Percentiles rank a stretch among this genome's conserved stretches.
phyloP scores from a whole-genome alignment of 23 red algal species.

The Gracilaria vermiculophylla region DNA sequence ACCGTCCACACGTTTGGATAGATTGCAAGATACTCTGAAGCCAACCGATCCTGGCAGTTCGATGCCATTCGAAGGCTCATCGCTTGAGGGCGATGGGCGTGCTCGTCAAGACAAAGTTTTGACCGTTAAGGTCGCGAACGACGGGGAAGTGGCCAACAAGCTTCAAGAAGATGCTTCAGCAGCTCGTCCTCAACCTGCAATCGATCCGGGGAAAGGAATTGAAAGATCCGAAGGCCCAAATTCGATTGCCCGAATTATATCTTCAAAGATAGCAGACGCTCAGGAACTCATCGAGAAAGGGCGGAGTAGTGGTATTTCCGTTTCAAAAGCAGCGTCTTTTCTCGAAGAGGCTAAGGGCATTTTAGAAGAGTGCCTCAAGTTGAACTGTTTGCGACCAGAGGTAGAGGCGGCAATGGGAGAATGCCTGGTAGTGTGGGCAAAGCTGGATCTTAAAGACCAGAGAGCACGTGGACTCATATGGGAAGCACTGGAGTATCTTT shows the following conservation, averaged over 20 bases:
- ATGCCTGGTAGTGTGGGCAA: conserved; percentile 43
- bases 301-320: conserved; percentile 14
- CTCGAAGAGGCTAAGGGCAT: conserved; percentile 15
- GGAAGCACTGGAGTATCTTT: conserved; percentile 1
- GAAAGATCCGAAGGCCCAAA: not conserved
- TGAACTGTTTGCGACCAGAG: not conserved
- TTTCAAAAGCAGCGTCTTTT: conserved; percentile 6
- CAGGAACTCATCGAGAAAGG: conserved; percentile 38
- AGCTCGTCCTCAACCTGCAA: not conserved
- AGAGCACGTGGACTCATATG: not conserved
- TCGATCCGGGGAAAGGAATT: not conserved
- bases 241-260: not conserved
- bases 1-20: not conserved
- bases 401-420: conserved; percentile 22
- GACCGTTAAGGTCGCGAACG: not conserved
- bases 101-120: not conserved
- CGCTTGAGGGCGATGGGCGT: not conserved
- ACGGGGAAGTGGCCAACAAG: not conserved
- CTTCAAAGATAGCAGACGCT: not conserved
- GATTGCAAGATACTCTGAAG: not conserved
- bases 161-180: not conserved
- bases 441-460: conserved; percentile 42
- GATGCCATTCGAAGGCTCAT: not conserved
- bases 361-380: conserved; percentile 44
- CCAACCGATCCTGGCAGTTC: not conserved